phyloP scores from a whole-genome alignment of 768 basidiomycete species.

The Tricholoma matsutake region DNA sequence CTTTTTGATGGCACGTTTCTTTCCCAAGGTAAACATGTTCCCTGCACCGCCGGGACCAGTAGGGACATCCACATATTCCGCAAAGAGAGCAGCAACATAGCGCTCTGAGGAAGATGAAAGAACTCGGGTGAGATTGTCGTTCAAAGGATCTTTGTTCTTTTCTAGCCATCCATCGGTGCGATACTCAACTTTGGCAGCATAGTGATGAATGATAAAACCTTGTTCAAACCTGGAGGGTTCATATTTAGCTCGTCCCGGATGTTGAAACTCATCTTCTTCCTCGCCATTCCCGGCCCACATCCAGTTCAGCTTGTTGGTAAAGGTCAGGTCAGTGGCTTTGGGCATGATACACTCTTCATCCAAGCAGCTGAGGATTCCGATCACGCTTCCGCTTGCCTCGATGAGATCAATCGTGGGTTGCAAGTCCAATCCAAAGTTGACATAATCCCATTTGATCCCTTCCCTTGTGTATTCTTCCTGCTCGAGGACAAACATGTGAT shows the following conservation, averaged over 20 bases:
- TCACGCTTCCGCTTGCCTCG: conserved; percentile 73
- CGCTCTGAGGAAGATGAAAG: conserved; percentile 79
- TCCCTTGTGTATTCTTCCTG: conserved; percentile 98
- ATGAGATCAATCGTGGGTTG: conserved; percentile 99
- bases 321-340: conserved; percentile 92
- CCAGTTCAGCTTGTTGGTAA: conserved; percentile 86
- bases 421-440: conserved; percentile 95
- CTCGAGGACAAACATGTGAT: conserved; percentile 99
- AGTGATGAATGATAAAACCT: conserved; percentile 94
- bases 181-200: conserved; percentile 96
- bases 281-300: conserved; percentile 62
- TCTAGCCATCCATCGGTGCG: conserved; percentile 95
- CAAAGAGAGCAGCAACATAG: conserved; percentile 80
- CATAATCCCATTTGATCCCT: conserved; percentile 95
- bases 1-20: conserved; percentile 82
- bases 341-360: conserved; percentile 99
- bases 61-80: conserved; percentile 64
- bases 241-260: conserved; percentile 83
- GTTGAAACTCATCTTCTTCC: conserved; percentile 46
- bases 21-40: conserved; percentile 46
- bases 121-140: conserved; percentile 91
- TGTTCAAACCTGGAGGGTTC: conserved; percentile 85
- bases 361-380: conserved; percentile 89
- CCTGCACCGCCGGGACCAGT: conserved; percentile 31
- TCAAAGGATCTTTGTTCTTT: conserved; percentile 99